phyloP scores from a whole-genome alignment of 352 stramenopile species.

The Phytophthora fragariae region DNA sequence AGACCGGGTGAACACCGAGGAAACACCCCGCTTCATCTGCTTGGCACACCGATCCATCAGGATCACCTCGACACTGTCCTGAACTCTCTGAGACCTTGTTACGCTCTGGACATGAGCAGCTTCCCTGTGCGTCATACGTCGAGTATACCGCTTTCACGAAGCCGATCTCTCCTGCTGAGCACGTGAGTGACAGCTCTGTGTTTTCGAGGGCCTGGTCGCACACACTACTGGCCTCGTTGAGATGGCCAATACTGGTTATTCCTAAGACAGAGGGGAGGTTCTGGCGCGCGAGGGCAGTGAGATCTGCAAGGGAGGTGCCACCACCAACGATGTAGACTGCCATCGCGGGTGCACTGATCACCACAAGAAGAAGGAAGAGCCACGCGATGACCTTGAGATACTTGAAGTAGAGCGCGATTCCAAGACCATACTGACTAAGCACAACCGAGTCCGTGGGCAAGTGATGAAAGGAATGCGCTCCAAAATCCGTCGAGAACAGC shows the following conservation, averaged over 20 bases:
- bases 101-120: constrained; percentile 67
- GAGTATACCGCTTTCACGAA: constrained; percentile 87
- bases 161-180: constrained; percentile 73
- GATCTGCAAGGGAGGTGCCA: constrained; percentile 60
- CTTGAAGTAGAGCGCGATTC: constrained; percentile 87
- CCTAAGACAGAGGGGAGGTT: constrained; percentile 72
- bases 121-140: constrained; percentile 60
- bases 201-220: constrained; percentile 72
- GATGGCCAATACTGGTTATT: constrained; percentile 83
- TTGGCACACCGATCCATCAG: constrained; percentile 47
- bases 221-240: constrained; percentile 70
- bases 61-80: constrained; percentile 57
- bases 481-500: constrained; percentile 71
- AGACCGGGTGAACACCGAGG: constrained; percentile 69
- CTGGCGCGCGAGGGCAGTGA: constrained; percentile 71
- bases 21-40: constrained; percentile 65
- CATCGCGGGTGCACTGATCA: constrained; percentile 68
- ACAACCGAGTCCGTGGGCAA: constrained; percentile 79
- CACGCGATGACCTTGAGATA: constrained; percentile 89
- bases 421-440: constrained; percentile 79
- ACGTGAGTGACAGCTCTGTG: constrained; percentile 63
- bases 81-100: constrained; percentile 72
- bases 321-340: constrained; percentile 74
- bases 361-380: constrained; percentile 81
- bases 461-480: constrained; percentile 79